Evolutionary conservation across 192 early-diverging fungal species (phyloP), one percentile per base, ranked within the genome.

Genomic region (Spizellomyces sp.): DNA sequence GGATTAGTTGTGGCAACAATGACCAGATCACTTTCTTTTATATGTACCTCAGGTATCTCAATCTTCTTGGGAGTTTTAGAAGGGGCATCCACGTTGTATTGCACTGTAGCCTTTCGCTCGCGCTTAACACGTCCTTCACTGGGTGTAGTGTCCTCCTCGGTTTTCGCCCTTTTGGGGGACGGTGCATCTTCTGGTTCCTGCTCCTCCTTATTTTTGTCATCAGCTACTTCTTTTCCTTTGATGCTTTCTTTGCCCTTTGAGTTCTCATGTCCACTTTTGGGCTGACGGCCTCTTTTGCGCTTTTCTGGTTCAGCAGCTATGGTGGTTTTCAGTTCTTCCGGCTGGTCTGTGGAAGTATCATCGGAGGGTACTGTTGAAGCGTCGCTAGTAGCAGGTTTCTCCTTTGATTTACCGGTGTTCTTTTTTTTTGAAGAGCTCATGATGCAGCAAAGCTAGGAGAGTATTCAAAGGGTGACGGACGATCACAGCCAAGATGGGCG

Each of bases 1-100:
- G 6, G 42, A 17, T 27, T 14, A 27, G 19, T 14, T 17, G 36
- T 61, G 14, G 4, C 36, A 12, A 2, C 12, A 14, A 61, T 61
- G 59, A 14, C 36, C 42, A 14, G 22, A 6, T 7, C 55, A 57
- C 27, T 68, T 42, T 17, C 6, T 57, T 42, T 58, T n/a, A 5
- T 9, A 60, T 59, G 6, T 17, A 70, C 70, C 70, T 73, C 64
- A 27, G 71, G 71, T 45, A 73, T 58, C 45, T 57, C 46, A 45
- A 58, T 66, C 22, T 61, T 41, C 64, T 66, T 73, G 2, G 63
- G 41, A 9, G 8, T 2, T 21, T 64, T 64, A 17, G 19, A 19
- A 55, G 70, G 22, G 5, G 55, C 19, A 1, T 45, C 50, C 4
- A 64, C 36, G 27, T 48, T 55, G 45, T 42, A 64, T 4, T 64